Percentiles rank a stretch among this genome's conserved stretches.
phyloP scores from a whole-genome alignment of 306 rosid genomes.

The Casuarina cunninghamiana region DNA sequence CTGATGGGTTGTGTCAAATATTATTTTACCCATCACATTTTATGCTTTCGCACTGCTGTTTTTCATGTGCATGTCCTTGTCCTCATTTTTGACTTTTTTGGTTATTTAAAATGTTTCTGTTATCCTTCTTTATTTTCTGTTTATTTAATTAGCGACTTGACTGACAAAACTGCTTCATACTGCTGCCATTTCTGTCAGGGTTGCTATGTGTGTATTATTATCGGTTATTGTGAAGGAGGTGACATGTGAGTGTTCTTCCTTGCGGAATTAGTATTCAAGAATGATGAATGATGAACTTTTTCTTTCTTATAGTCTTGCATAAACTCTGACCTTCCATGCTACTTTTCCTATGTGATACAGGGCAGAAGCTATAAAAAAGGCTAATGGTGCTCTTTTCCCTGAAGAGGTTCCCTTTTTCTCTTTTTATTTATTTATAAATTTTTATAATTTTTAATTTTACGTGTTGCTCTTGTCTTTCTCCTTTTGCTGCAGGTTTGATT shows the following conservation, averaged over 20 bases:
- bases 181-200: slow-evolving; percentile 64
- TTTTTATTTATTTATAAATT: no score
- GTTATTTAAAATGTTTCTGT: slow-evolving; percentile 10
- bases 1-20: slow-evolving; percentile 3
- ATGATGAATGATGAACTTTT: background rate
- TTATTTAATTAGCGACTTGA: slow-evolving; percentile 6
- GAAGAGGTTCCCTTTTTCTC: slow-evolving; percentile 64
- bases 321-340: slow-evolving; percentile 22
- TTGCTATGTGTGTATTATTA: slow-evolving; percentile 94
- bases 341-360: slow-evolving; percentile 49
- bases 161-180: slow-evolving; percentile 23
- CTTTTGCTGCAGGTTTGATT: slow-evolving; percentile 2
- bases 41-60: background rate
- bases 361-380: slow-evolving; percentile 91
- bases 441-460: no score
- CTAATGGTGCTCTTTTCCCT: slow-evolving; percentile 65
- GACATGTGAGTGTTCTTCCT: slow-evolving; percentile 71
- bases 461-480: background rate
- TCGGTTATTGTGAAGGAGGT: slow-evolving; percentile 96
- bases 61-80: background rate
- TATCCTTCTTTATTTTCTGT: slow-evolving; percentile 1
- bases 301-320: slow-evolving; percentile 30
- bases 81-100: slow-evolving; percentile 1
- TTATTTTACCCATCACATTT: background rate
- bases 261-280: slow-evolving; percentile 10